A percentile compares a stretch with the other conserved stretches of the same genome.
phyloP scores from a whole-genome alignment of 164 flowering plant genomes.

The Liquidambar formosana region DNA sequence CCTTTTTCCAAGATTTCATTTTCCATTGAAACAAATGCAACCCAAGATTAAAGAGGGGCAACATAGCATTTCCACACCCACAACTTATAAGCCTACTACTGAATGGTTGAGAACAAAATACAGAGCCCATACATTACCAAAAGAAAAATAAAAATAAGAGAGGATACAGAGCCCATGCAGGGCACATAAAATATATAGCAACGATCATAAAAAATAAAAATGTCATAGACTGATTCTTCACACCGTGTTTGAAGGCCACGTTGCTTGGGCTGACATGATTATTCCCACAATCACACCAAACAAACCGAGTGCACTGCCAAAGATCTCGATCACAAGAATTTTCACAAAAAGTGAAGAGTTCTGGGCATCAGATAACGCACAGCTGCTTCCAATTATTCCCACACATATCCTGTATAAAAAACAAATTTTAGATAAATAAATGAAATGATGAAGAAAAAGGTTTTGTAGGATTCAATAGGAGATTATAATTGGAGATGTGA shows the following conservation, averaged over 20 bases:
- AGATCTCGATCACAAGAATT: constrained; percentile 94
- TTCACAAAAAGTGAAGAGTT: constrained; percentile 95
- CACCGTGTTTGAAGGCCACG: constrained; percentile 62
- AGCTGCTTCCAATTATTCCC: constrained; percentile 98
- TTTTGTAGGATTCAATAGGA: not conserved
- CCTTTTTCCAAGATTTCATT: not conserved
- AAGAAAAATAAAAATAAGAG: too few relatives aligned
- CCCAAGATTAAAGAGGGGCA: constrained; percentile 1
- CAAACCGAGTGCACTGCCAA: constrained; percentile 94
- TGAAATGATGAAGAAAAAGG: not conserved
- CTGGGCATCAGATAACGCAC: constrained; percentile 99
- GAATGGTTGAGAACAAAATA: not conserved
- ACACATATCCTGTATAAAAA: constrained; percentile 73
- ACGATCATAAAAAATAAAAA: not conserved
- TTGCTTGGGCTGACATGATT: constrained; percentile 95
- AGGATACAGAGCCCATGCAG: not conserved
- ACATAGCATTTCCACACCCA: not conserved
- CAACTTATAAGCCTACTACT: not conserved
- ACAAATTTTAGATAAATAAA: not conserved
- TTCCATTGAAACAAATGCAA: constrained; percentile 1
- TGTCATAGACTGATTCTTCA: constrained; percentile 1
- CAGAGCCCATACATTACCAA: too few relatives aligned
- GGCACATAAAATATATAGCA: not conserved
- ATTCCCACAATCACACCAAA: constrained; percentile 98
- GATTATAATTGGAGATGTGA: too few relatives aligned